Conservation (phyloP, 2,329 filamentous ascomycete genomes). For the Xylaria arbuscula region DNA sequence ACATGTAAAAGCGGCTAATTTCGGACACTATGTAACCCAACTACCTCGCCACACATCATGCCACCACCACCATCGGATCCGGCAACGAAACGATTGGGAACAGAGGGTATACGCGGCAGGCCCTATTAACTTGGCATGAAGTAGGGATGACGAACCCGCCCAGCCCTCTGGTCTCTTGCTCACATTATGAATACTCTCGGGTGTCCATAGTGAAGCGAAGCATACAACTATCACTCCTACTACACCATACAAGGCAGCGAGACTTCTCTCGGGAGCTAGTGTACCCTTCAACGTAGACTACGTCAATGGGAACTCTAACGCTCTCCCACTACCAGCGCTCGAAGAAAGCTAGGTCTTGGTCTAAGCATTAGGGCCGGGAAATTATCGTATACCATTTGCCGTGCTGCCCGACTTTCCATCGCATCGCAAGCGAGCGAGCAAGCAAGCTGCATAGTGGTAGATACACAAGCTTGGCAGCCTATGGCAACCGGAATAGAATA, state of each 20-base stretch:
- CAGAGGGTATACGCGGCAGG: neutral
- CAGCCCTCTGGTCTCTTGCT: neutral
- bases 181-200: slow-evolving; percentile 7
- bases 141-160: neutral
- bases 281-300: slow-evolving; percentile 14
- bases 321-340: neutral
- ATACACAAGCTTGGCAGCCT: slow-evolving; percentile 19
- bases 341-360: neutral
- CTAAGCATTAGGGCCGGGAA: slow-evolving; percentile 5
- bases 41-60: slow-evolving; percentile 16
- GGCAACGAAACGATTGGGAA: slow-evolving; percentile 16
- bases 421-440: slow-evolving; percentile 22
- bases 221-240: neutral
- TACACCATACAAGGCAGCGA: slow-evolving; percentile 10
- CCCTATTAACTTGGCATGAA: slow-evolving; percentile 12
- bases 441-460: slow-evolving; percentile 17
- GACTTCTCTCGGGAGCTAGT: slow-evolving; percentile 20
- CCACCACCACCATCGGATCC: slow-evolving; percentile 16
- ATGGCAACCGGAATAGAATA: neutral
- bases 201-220: slow-evolving; percentile 13
- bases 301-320: neutral
- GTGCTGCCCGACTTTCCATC: slow-evolving; percentile 12
- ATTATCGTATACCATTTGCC: slow-evolving; percentile 9
- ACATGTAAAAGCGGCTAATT: slow-evolving; percentile 8
- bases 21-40: neutral